Evolutionary conservation across 805 yeast genomes (phyloP).

Genomic region (Sungouiozyma intestinalis): DNA sequence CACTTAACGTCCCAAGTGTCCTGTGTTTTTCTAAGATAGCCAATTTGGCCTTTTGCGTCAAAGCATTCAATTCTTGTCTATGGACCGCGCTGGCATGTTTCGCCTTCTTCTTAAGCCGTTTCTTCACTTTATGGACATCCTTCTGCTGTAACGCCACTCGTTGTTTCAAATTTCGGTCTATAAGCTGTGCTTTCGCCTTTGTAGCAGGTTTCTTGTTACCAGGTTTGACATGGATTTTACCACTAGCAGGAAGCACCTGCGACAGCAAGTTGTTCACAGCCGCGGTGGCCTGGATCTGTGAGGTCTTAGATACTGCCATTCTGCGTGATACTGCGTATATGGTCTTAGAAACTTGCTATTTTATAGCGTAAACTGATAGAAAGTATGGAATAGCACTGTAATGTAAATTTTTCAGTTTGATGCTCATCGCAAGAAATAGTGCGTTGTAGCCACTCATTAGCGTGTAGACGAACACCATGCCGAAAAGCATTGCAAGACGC

Average conservation of each 20-base stretch:
- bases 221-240: slow-evolving; percentile 8
- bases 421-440: not conserved
- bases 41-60: slow-evolving; percentile 28
- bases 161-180: slow-evolving; percentile 30
- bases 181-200: slow-evolving; percentile 30
- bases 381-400: too few species aligned
- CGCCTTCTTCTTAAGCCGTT: slow-evolving; percentile 25
- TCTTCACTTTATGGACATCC: slow-evolving; percentile 27
- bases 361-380: not conserved
- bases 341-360: not conserved
- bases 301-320: slow-evolving; percentile 15
- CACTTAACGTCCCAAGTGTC: slow-evolving; percentile 23
- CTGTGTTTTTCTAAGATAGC: slow-evolving; percentile 28
- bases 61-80: slow-evolving; percentile 10
- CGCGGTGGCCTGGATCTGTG: slow-evolving; percentile 30
- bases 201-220: slow-evolving; percentile 3
- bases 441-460: not conserved
- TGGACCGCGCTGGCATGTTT: slow-evolving; percentile 21
- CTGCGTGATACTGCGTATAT: not conserved
- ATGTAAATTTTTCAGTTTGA: not conserved
- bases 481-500: too few species aligned
- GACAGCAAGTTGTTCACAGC: slow-evolving; percentile 35
- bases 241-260: slow-evolving; percentile 31
- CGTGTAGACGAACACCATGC: too few species aligned
- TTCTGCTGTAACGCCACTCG: slow-evolving; percentile 27